Conservation (phyloP, 257 asterid species). For the Solanum rostratum region DNA sequence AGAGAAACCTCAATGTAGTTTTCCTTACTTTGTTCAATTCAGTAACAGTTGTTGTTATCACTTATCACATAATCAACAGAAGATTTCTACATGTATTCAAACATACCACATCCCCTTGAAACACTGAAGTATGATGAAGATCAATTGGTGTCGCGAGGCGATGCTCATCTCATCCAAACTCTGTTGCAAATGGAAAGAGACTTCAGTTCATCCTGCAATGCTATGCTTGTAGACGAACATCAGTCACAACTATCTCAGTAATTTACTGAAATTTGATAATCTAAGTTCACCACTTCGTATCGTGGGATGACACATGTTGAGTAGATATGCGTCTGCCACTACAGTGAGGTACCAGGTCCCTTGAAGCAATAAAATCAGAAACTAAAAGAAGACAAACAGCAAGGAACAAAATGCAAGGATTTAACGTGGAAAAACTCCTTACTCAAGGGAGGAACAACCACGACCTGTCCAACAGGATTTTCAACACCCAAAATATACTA, state of each 20-base stretch:
- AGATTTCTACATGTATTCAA: not conserved
- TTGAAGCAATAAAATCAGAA: no score
- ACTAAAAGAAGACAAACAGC: no score
- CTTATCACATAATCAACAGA: not conserved
- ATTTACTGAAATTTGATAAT: not conserved
- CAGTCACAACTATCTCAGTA: not conserved
- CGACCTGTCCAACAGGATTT: no score
- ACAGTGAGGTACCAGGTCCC: no score
- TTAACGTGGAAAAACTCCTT: no score
- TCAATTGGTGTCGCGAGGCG: not conserved
- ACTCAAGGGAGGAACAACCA: no score
- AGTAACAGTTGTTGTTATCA: not conserved
- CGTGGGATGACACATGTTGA: no score
- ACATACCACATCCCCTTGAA: not conserved
- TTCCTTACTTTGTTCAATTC: not conserved
- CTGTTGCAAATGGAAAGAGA: not conserved
- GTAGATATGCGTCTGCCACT: no score
- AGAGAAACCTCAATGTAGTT: not conserved
- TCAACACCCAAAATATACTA: no score
- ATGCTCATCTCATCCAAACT: not conserved
- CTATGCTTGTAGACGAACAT: not conserved
- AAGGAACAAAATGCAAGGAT: no score
- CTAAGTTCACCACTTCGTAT: not conserved
- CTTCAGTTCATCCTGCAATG: not conserved
- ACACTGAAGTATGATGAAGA: not conserved